Conservation (phyloP, 257 asterid species). For the Perilla frutescens region DNA sequence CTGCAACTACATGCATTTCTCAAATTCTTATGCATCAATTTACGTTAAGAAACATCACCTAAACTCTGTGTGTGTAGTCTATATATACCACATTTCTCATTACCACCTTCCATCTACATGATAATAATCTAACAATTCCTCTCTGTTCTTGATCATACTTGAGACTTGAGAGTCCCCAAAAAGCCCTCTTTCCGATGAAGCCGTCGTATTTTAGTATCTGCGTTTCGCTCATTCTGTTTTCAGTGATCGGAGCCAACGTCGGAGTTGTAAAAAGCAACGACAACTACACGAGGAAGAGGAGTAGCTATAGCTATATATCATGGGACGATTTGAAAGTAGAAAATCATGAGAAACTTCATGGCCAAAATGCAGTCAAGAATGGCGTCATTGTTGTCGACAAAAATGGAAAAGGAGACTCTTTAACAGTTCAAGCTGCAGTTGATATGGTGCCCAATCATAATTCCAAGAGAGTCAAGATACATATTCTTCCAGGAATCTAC, state of each 20-base stretch:
- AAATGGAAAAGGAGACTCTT: slow-evolving; percentile 57
- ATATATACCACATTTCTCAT: neutral
- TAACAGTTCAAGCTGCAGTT: slow-evolving; percentile 69
- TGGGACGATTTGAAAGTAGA: slow-evolving; percentile 58
- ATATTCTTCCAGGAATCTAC: slow-evolving; percentile 64
- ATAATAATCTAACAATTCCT: neutral
- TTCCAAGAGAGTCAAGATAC: slow-evolving; percentile 49
- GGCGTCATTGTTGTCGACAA: slow-evolving; percentile 51
- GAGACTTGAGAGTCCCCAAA: too few relatives aligned
- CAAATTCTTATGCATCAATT: neutral
- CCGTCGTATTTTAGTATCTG: neutral
- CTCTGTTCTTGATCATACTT: too few relatives aligned
- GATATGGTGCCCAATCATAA: slow-evolving; percentile 58
- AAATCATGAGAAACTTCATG: neutral
- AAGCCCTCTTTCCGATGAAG: slow-evolving; percentile 23
- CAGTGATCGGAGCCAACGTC: neutral
- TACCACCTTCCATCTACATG: neutral
- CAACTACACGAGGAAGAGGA: neutral
- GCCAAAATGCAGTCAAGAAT: neutral
- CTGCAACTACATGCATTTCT: slow-evolving; percentile 3
- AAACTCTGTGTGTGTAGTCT: too few relatives aligned
- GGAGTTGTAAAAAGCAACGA: too few relatives aligned
- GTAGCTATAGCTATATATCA: slow-evolving; percentile 35
- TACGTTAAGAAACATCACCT: neutral
- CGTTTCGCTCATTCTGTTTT: neutral